Conservation (phyloP, 495 filamentous ascomycete genomes). For the Aspergillus funiculosus region DNA sequence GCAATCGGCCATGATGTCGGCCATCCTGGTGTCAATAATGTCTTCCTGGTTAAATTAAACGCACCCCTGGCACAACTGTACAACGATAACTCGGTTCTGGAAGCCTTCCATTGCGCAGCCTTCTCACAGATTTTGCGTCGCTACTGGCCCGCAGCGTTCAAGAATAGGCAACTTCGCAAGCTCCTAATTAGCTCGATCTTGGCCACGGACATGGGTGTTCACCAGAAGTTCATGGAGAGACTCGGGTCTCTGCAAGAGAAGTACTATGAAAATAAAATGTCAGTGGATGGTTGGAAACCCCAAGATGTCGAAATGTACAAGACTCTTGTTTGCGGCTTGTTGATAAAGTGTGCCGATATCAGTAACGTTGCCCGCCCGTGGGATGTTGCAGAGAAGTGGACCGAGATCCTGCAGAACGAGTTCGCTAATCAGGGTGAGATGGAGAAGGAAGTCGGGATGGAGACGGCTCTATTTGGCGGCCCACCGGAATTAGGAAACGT, state of each 20-base stretch:
- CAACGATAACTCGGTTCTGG: constrained; percentile 93
- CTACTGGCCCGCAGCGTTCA: constrained; percentile 80
- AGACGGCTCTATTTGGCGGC: constrained; percentile 75
- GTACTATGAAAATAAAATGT: constrained; percentile 54
- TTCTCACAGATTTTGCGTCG: constrained; percentile 93
- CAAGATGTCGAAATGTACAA: constrained; percentile 66
- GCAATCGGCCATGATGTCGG: constrained; percentile 97
- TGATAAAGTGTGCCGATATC: constrained; percentile 98
- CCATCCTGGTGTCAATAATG: constrained; percentile 97
- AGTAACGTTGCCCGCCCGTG: constrained; percentile 92
- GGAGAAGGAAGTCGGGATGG: constrained; percentile 81
- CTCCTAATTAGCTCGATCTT: constrained; percentile 93
- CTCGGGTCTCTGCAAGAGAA: constrained; percentile 72
- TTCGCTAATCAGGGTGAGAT: constrained; percentile 88
- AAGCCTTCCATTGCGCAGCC: constrained; percentile 96
- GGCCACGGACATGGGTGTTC: constrained; percentile 93
- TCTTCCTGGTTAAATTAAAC: constrained; percentile 87
- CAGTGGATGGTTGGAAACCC: constrained; percentile 61
- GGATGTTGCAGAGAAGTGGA: constrained; percentile 78
- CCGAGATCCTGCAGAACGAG: constrained; percentile 84
- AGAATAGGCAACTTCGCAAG: constrained; percentile 68
- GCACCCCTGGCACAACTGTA: constrained; percentile 95
- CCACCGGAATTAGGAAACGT: constrained; percentile 77
- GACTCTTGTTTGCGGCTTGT: constrained; percentile 72
- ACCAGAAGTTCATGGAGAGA: constrained; percentile 92